phyloP scores from a whole-genome alignment of 164 flowering plant species.

The Stephania cephalantha region DNA sequence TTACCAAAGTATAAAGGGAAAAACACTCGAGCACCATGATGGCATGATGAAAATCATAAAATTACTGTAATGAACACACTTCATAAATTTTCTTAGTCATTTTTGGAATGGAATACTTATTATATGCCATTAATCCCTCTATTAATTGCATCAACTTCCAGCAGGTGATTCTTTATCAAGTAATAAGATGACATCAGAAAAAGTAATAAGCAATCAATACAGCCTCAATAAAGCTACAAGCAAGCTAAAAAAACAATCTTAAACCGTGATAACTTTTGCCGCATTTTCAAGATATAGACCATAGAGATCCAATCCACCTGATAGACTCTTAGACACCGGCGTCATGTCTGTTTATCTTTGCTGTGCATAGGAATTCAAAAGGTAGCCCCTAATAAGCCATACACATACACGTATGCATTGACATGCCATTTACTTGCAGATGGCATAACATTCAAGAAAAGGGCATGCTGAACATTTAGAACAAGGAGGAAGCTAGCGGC shows the following conservation, averaged over 20 bases:
- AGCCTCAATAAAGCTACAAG: not conserved
- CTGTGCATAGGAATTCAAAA: no score
- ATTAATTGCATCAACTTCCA: no score
- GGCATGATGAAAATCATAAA: not conserved
- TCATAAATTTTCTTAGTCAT: not conserved
- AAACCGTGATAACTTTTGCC: not conserved
- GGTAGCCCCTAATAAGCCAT: no score
- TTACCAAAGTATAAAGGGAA: not conserved
- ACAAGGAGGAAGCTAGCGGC: not conserved
- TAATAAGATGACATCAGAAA: not conserved
- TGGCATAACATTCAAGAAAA: not conserved
- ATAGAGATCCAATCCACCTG: no score
- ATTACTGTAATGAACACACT: not conserved
- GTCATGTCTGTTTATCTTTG: not conserved
- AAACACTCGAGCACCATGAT: not conserved
- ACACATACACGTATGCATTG: no score
- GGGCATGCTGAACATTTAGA: not conserved
- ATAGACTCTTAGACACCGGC: no score
- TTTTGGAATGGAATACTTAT: not conserved
- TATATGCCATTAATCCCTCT: not conserved
- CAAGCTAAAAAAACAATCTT: not conserved
- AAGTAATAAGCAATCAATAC: not conserved
- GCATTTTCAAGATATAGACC: not conserved
- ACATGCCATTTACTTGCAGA: no score
- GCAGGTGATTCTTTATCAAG: no score